Base-by-base conservation (phyloP, 2,329 filamentous ascomycete species). In the Fusarium dlaminii region DNA sequence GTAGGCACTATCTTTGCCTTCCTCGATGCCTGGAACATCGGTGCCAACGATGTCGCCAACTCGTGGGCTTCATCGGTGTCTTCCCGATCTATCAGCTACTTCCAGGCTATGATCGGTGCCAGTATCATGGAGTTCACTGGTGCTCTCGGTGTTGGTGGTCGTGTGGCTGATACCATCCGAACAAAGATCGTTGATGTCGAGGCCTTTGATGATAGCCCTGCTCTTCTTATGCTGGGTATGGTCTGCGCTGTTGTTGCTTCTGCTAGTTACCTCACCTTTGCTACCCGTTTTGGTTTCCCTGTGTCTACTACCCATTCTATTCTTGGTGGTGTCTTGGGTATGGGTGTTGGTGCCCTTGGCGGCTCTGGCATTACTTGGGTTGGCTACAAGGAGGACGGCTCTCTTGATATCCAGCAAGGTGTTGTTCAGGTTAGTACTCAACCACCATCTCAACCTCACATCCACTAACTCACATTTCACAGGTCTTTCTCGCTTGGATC, bases 41-140 rank as follows among this genome's bases (percentile, higher is more conserved):
- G 89, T 85, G 80, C 68, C 71, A 79, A 90, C 83, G 92, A 94
- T 91, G 91, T 94, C 68, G 92, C 92, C 81, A 94, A 94, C 84
- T 89, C 91, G 4, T 94, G 90, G 89, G 91, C 91, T n/a, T 93
- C 90, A 39, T 91, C 89, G 73, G 92, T 94, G 66, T 92, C 90
- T 4, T 93, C 92, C 8, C 86, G 91, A 43, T 93, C 92, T 66
- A 81, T 92, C 46, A 87, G 88, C 24, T 88, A 91, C 79, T 70
- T 87, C 60, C 89, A 91, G 80, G 90, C 88, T 73, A 89, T 90
- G 88, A 73, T 87, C 18, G 82, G 89, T 34, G 89, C 87, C 42
- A 85, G 86, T 49, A 78, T 91, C 67, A 90, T 91, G 83, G 90
- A 92, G 80, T 89, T 92, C 74, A 80, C 85, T n/a, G 90, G 90